A percentile compares a stretch with the other conserved stretches of the same genome.
These are phyloP conservation scores for Cercophora sp. DNA, from an alignment of 495 filamentous ascomycete genomes.

Conservation along the genomic window DNA sequence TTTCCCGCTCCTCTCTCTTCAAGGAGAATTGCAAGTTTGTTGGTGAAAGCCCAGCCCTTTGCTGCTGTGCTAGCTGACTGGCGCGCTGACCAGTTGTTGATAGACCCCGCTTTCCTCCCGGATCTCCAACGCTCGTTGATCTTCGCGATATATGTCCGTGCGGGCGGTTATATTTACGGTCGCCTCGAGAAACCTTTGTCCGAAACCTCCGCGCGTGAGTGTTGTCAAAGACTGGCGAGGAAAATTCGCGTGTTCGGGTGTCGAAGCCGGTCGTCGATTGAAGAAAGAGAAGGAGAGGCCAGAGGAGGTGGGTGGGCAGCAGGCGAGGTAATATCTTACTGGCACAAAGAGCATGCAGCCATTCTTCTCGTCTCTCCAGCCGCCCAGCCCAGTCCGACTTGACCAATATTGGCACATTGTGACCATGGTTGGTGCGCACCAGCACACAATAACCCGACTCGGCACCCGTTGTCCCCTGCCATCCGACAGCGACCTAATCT, in stretches of 20 bases:
- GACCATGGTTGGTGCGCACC: constrained; percentile 9
- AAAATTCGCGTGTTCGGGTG: not conserved
- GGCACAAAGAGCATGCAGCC: constrained; percentile 14
- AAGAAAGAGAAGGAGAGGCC: constrained; percentile 8
- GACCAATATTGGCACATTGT: constrained; percentile 20
- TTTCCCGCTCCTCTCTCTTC: constrained; percentile 1
- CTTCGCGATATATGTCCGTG: constrained; percentile 15
- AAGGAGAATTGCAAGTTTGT: no score
- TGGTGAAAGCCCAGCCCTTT: no score
- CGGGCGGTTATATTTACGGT: constrained; percentile 11
- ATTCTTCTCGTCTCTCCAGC: constrained; percentile 26
- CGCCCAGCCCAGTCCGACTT: constrained; percentile 21
- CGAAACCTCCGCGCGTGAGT: no score
- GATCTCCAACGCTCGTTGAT: constrained; percentile 17
- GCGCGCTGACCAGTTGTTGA: no score
- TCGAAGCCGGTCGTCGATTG: not conserved
- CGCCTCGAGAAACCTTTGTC: no score
- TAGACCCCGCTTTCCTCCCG: constrained; percentile 16
- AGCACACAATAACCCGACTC: constrained; percentile 7
- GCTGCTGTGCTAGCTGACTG: no score
- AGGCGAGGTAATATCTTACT: constrained; percentile 27
- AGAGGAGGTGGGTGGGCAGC: constrained; percentile 13
- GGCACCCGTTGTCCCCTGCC: constrained; percentile 8
- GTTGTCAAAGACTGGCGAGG: no score
- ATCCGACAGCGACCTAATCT: constrained; percentile 20